Percentiles rank a stretch among this genome's conserved stretches.
Conservation (phyloP, 768 basidiomycete species). For the Amanita jacksonii region DNA sequence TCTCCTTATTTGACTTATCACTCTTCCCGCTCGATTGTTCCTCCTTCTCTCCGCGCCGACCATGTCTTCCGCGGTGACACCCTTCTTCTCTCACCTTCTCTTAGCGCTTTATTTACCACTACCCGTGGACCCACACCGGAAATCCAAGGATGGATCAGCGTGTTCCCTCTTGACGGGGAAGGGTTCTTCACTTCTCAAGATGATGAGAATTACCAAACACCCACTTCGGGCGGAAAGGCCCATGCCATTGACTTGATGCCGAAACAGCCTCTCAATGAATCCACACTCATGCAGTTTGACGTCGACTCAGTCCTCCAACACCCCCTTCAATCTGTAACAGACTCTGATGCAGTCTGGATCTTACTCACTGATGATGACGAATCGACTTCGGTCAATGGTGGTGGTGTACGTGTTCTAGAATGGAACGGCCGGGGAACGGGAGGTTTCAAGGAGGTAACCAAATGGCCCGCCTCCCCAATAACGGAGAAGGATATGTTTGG, state of each 20-base stretch:
- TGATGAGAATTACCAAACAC: conserved; percentile 31
- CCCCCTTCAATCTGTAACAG: conserved; percentile 5
- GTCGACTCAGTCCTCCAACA: not conserved
- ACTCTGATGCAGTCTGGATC: conserved; percentile 34
- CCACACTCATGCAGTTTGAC: not conserved
- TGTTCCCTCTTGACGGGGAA: conserved; percentile 30
- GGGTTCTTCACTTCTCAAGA: conserved; percentile 23
- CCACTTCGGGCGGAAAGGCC: conserved; percentile 42
- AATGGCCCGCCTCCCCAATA: conserved; percentile 26
- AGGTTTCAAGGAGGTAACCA: conserved; percentile 29
- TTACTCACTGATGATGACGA: conserved; percentile 41
- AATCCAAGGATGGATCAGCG: conserved; percentile 32
- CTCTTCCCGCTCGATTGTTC: conserved; percentile 26
- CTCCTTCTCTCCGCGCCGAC: conserved; percentile 12
- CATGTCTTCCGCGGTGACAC: conserved; percentile 35
- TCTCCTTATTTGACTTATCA: conserved; percentile 18
- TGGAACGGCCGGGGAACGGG: conserved; percentile 37
- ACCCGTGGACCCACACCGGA: conserved; percentile 32
- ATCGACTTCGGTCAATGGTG: conserved; percentile 18
- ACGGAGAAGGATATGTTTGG: conserved; percentile 25
- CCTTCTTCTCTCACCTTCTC: conserved; percentile 31
- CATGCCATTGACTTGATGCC: conserved; percentile 35
- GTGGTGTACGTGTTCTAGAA: conserved; percentile 37
- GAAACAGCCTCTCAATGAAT: conserved; percentile 19
- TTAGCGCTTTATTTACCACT: conserved; percentile 34